phyloP scores from a whole-genome alignment of 768 basidiomycete genomes.

The Xanthoconium stramineum region DNA sequence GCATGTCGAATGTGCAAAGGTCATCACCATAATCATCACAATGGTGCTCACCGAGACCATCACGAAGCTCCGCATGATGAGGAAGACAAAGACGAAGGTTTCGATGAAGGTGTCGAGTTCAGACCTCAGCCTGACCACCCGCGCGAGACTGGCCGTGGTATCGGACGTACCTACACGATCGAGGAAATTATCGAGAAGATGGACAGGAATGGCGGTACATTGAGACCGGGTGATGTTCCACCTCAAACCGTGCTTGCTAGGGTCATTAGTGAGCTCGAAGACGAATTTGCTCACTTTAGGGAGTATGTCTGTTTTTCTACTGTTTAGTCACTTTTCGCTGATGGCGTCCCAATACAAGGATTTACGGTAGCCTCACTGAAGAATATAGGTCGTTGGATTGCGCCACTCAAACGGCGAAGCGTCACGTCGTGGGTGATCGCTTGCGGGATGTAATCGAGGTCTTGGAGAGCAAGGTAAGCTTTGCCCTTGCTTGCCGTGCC shows the following conservation, averaged over 20 bases:
- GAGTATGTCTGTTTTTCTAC: constrained; percentile 51
- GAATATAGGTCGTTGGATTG: constrained; percentile 91
- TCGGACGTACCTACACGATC: constrained; percentile 10
- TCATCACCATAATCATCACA: constrained; percentile 41
- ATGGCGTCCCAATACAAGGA: constrained; percentile 43
- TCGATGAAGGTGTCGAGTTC: constrained; percentile 11
- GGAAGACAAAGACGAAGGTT: constrained; percentile 15
- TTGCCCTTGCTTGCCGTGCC: neutral
- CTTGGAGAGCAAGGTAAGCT: constrained; percentile 81
- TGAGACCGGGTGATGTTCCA: constrained; percentile 45
- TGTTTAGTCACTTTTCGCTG: neutral
- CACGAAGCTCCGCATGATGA: neutral
- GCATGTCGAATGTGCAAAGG: constrained; percentile 65
- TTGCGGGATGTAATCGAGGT: constrained; percentile 89
- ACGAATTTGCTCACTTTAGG: constrained; percentile 94
- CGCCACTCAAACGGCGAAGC: constrained; percentile 71
- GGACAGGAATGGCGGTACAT: constrained; percentile 22
- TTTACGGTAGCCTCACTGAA: constrained; percentile 88
- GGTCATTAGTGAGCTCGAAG: constrained; percentile 86
- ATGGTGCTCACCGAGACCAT: constrained; percentile 39
- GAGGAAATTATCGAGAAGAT: constrained; percentile 28
- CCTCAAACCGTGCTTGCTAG: constrained; percentile 85
- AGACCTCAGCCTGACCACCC: neutral
- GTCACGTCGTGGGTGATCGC: constrained; percentile 85
- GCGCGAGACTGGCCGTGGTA: constrained; percentile 1